Base-by-base conservation (phyloP, 2,329 filamentous ascomycete genomes). In the Pseudogymnoascus pannorum region DNA sequence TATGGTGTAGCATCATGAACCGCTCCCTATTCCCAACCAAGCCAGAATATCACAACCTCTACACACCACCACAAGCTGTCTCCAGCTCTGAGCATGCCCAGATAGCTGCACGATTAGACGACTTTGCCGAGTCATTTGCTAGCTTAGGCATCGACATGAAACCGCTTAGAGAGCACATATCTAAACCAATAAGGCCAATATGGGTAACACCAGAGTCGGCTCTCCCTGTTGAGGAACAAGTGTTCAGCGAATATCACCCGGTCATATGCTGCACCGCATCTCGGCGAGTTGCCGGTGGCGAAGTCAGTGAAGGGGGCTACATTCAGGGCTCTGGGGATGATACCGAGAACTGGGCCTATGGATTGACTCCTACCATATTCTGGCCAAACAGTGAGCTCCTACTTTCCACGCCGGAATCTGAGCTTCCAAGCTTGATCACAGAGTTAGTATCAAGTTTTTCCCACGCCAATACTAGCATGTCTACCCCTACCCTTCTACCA, bases 251-350 rank as follows among this genome's bases (percentile, higher is more conserved):
- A 9, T 91, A 84, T 69, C 81, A 89, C 67, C 85, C 90, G 0
- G 77, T 97, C 2, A 82, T 97, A 20, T 89, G 94, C 70, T 94
- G 91, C 71, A 97, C 92, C 1, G 88, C 91, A 11, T 96, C 91
- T 1, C 82, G 86, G 31, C 81, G 88, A 14, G 86, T 92, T 1
- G 76, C 76, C 1, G 88, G 86, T 11, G 85, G 83, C 2, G 90
- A 93, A 71, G 78, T 83, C 67, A 84, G 84, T 26, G 86, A 88
- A 70, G 83, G 82, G 2, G 87, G 86, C 5, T 99, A 99, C 71
- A 88, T 99, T 63, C 94, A 97, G 75, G 94, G 94, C 58, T 93
- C 93, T 0, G 94, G 89, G 2, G 94, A 99, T 73, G 94, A 99
- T 72, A 91, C 89, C 11, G 94, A 99, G 77, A 91, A 90, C 67